Percentiles rank a stretch among this genome's conserved stretches.
Evolutionary conservation across 2,329 filamentous ascomycete species (phyloP).

Genomic region (Apiospora arundinis): DNA sequence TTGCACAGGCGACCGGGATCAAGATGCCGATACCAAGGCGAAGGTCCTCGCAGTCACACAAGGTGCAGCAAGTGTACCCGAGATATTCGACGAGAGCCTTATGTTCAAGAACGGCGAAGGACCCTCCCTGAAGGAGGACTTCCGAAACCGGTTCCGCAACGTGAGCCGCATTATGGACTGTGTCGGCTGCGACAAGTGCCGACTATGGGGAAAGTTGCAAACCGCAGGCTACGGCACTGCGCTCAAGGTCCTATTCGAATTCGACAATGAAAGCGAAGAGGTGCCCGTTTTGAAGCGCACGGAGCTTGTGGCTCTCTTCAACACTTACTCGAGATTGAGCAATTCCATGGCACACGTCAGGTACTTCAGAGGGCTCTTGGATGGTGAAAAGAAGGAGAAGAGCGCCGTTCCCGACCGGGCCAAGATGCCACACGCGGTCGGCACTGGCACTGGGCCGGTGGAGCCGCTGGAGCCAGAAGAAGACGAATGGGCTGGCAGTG

Average conservation of each 20-base stretch:
- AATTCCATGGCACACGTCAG: constrained; percentile 78
- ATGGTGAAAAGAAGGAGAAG: constrained; percentile 33
- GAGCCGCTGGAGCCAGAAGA: constrained; percentile 37
- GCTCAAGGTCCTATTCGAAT: constrained; percentile 94
- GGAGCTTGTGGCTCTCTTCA: constrained; percentile 92
- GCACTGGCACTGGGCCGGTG: constrained; percentile 33
- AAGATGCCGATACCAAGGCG: constrained; percentile 79
- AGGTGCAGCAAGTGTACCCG: constrained; percentile 70
- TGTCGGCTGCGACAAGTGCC: constrained; percentile 97
- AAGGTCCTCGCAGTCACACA: constrained; percentile 81
- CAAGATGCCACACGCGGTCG: constrained; percentile 52
- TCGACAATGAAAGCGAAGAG: constrained; percentile 71
- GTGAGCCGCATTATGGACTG: constrained; percentile 98
- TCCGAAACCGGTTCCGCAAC: constrained; percentile 96
- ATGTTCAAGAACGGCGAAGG: constrained; percentile 88
- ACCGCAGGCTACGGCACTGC: constrained; percentile 94
- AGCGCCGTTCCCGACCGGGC: constrained; percentile 44
- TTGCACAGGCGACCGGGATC: constrained; percentile 82
- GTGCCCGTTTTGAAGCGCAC: constrained; percentile 80
- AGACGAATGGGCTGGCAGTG: constrained; percentile 49
- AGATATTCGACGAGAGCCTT: constrained; percentile 91
- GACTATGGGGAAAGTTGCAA: constrained; percentile 97
- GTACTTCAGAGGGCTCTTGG: constrained; percentile 68
- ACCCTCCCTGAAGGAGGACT: constrained; percentile 90
- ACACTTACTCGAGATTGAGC: constrained; percentile 88